phyloP scores from a whole-genome alignment of 371 early-diverging fungal species.

The Choanephora cucurbitarum region DNA sequence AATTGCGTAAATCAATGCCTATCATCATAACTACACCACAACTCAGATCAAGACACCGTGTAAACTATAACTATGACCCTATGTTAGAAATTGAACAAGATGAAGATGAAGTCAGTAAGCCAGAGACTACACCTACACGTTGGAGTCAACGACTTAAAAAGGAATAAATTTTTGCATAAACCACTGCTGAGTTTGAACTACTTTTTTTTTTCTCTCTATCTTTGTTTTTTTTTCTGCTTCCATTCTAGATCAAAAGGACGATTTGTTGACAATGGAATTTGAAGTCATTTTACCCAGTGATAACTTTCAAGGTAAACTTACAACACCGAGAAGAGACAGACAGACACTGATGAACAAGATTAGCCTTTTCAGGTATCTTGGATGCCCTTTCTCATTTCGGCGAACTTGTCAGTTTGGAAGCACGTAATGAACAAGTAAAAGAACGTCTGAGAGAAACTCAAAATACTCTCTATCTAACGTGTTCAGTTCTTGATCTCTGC shows the following conservation, averaged over 20 bases:
- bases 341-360: background rate
- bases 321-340: background rate
- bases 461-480: too few species aligned
- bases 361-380: conserved; percentile 11
- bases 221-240: too few species aligned
- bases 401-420: conserved; percentile 9
- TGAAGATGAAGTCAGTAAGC: background rate
- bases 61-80: conserved; percentile 26
- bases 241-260: too few species aligned
- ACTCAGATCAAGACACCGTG: conserved; percentile 21
- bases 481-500: conserved; percentile 21
- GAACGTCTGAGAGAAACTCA: too few species aligned
- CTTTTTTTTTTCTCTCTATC: too few species aligned
- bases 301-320: conserved; percentile 6
- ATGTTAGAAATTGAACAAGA: conserved; percentile 20
- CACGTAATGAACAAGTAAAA: conserved; percentile 15
- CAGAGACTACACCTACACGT: conserved; percentile 8
- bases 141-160: conserved; percentile 21
- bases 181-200: too few species aligned
- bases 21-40: conserved; percentile 15
- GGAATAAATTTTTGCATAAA: background rate
- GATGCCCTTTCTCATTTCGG: conserved; percentile 10
- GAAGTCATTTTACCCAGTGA: conserved; percentile 8
- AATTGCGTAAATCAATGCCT: conserved; percentile 16
- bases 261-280: conserved; percentile 7